Percentiles rank a stretch among this genome's conserved stretches.
Conservation (phyloP, 176 grass and related monocot species). For the Paspalum vaginatum region DNA sequence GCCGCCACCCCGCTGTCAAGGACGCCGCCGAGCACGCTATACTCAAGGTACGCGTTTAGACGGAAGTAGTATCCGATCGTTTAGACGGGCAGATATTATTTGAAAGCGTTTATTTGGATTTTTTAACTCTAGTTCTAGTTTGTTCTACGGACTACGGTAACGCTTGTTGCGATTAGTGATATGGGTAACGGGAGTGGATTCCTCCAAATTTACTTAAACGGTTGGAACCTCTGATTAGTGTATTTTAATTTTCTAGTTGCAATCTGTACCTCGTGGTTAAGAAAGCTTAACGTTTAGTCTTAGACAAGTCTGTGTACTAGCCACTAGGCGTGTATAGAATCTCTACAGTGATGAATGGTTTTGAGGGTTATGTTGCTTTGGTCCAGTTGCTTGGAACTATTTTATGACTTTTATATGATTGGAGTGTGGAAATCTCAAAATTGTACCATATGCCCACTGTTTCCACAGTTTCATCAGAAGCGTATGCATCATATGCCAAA, state of each 20-base stretch:
- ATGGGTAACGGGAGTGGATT: slow-evolving; percentile 17
- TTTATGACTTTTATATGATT: slow-evolving; percentile 19
- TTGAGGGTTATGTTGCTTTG: slow-evolving; percentile 2
- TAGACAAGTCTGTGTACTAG: slow-evolving; percentile 11
- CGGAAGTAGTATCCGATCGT: not conserved
- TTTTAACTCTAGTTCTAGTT: slow-evolving; percentile 13
- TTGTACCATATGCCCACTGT: not conserved
- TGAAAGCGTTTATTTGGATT: slow-evolving; percentile 6
- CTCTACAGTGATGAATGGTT: slow-evolving; percentile 23
- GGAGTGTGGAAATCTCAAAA: slow-evolving; percentile 35
- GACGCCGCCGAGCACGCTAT: slow-evolving; percentile 89
- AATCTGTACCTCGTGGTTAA: not conserved
- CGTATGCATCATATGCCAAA: not conserved
- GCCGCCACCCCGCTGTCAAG: slow-evolving; percentile 89
- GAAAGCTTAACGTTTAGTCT: slow-evolving; percentile 11
- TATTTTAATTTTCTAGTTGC: slow-evolving; percentile 10
- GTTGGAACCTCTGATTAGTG: slow-evolving; percentile 1
- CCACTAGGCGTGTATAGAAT: slow-evolving; percentile 6
- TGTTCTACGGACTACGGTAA: not conserved
- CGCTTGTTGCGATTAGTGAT: slow-evolving; percentile 34
- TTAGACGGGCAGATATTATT: not conserved
- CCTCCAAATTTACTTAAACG: slow-evolving; percentile 6
- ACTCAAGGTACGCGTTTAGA: slow-evolving; percentile 63
- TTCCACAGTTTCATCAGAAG: slow-evolving; percentile 7
- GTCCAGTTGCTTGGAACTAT: slow-evolving; percentile 7